Conservation (phyloP, 2,329 filamentous ascomycete genomes). For the Juglanconis oblonga region DNA sequence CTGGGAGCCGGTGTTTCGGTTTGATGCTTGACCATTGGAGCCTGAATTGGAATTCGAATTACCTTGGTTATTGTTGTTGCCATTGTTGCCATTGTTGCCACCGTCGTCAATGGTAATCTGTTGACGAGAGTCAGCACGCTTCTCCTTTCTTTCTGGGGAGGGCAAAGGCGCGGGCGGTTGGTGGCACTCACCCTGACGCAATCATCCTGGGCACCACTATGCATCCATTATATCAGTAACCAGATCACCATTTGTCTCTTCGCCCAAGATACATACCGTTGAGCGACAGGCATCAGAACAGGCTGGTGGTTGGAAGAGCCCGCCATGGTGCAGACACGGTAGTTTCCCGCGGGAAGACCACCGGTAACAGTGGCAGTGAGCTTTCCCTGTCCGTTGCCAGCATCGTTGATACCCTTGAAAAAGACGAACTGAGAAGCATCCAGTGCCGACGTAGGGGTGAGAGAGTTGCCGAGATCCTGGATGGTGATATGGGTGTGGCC, state of each 20-base stretch:
- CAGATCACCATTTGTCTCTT: background rate
- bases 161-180: no score
- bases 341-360: conserved; percentile 60
- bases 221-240: background rate
- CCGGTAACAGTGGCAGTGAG: conserved; percentile 52
- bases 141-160: background rate
- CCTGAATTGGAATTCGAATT: conserved; percentile 11
- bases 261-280: conserved; percentile 33
- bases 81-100: conserved; percentile 23
- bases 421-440: conserved; percentile 55
- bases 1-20: background rate
- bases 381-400: conserved; percentile 52
- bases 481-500: conserved; percentile 60
- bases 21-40: conserved; percentile 1
- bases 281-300: conserved; percentile 63
- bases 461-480: conserved; percentile 49
- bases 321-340: conserved; percentile 64
- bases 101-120: conserved; percentile 16
- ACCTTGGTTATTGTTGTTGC: conserved; percentile 20
- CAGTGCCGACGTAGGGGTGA: conserved; percentile 50
- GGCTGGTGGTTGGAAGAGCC: conserved; percentile 64
- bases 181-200: conserved; percentile 49
- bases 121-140: background rate
- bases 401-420: conserved; percentile 67
- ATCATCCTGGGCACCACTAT: conserved; percentile 61